A percentile compares a stretch with the other conserved stretches of the same genome.
phyloP scores from a whole-genome alignment of 495 filamentous ascomycete species.

The Trichoderma asperelloides region DNA sequence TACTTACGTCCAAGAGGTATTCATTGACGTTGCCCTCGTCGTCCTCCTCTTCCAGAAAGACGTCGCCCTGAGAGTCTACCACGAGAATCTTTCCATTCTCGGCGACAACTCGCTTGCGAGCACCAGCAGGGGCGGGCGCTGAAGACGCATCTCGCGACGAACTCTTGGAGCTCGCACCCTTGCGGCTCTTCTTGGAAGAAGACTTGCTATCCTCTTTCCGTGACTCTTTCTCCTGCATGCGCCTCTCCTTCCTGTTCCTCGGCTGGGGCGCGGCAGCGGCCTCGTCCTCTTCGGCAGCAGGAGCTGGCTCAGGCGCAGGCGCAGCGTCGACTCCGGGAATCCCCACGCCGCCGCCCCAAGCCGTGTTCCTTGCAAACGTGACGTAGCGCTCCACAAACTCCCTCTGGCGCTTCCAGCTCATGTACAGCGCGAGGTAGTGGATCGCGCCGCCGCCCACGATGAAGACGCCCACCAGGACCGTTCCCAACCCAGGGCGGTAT shows the following conservation, averaged over 20 bases:
- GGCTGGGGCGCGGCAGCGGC: constrained; percentile 43
- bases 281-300: constrained; percentile 28
- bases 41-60: constrained; percentile 82
- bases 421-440: constrained; percentile 75
- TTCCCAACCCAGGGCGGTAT: constrained; percentile 80
- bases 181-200: constrained; percentile 21
- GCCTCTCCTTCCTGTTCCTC: constrained; percentile 80
- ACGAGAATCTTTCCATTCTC: constrained; percentile 93
- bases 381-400: constrained; percentile 90
- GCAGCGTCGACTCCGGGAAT: constrained; percentile 57
- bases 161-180: constrained; percentile 15
- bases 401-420: constrained; percentile 79
- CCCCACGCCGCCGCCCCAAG: constrained; percentile 74
- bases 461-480: constrained; percentile 76
- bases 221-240: constrained; percentile 74
- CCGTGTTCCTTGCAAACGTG: constrained; percentile 73
- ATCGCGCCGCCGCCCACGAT: constrained; percentile 72
- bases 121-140: constrained; percentile 19
- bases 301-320: constrained; percentile 25
- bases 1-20: constrained; percentile 70
- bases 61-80: constrained; percentile 83
- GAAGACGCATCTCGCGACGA: constrained; percentile 17
- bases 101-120: constrained; percentile 54
- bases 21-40: constrained; percentile 78
- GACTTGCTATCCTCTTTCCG: constrained; percentile 51